Evolutionary conservation across 2,329 filamentous ascomycete genomes (phyloP), one percentile per base, ranked within the genome.

Genomic region (Apiospora pterosperma): DNA sequence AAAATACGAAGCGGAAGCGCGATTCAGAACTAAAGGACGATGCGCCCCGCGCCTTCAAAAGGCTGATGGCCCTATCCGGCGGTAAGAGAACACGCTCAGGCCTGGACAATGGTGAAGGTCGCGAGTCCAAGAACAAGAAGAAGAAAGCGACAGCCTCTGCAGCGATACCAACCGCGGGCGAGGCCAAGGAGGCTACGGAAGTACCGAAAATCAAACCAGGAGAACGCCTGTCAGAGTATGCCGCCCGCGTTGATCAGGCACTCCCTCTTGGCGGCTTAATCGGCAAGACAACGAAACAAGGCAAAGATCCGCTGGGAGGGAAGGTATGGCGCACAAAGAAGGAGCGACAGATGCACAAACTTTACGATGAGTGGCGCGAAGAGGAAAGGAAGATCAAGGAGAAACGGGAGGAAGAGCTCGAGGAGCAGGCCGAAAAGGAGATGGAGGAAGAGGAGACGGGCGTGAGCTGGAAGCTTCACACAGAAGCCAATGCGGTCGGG

Each of bases 11-110:
- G 70, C 80, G 79, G 79, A 89, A 83, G 78, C 75, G 78, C 65
- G 76, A 75, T 38, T 72, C 68, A 55, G 71, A 76, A 61, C 77
- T 76, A 36, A 81, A 85, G 42, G 89, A 97, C 75, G 96, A 98
- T 78, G 94, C 92, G 1, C 96, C 96, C 0, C 91, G 92, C 69
- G 92, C 91, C 1, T 99, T 99, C 77, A 87, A 88, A 67, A 89
- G 93, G 14, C 80, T 98, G 67, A 96, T 98, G 91, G 88, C 91
- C 38, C 86, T 89, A 69, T 86, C 90, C 44, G 78, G 81, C 19
- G 84, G 87, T n/a, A 89, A 88, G 73, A 85, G 83, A 66, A 76
- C 84, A 11, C 83, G 84, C 5, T 86, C 84, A 11, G 89, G 90
- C 7, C 81, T 96, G 10, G 90, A 97, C 74, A 87, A 96, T 68